Conservation (phyloP, 1,139 yeast species). For the Blastobotrys capitulatus region DNA sequence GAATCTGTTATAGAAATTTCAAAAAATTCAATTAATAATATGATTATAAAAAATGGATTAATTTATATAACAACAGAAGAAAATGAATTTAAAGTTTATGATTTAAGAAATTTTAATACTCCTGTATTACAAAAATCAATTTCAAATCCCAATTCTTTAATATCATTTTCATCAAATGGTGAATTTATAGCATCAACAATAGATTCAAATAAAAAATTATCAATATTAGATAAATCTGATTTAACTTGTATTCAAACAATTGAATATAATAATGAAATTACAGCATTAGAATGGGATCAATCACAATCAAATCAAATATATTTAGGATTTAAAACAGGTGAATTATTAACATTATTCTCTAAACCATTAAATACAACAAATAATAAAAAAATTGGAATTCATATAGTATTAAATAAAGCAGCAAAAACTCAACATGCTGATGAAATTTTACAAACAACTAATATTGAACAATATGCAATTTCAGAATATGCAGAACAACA, state of each 20-base stretch:
- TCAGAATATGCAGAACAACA: constrained; percentile 21
- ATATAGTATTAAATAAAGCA: constrained; percentile 31
- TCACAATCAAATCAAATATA: constrained; percentile 33
- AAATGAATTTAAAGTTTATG: neutral
- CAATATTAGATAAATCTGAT: constrained; percentile 36
- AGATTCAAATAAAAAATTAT: constrained; percentile 24
- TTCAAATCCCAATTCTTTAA: neutral
- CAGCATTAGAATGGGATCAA: constrained; percentile 30
- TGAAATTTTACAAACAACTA: constrained; percentile 29
- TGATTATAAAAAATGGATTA: neutral
- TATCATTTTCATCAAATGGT: constrained; percentile 22
- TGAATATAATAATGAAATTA: constrained; percentile 19
- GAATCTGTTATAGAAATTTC: constrained; percentile 24
- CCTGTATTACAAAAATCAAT: constrained; percentile 30
- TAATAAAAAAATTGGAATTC: constrained; percentile 35
- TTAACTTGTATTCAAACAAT: constrained; percentile 29
- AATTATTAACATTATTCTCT: constrained; percentile 30
- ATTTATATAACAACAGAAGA: constrained; percentile 12
- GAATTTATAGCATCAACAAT: constrained; percentile 22
- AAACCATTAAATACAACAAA: constrained; percentile 12
- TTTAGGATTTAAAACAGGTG: constrained; percentile 34
- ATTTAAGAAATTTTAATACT: constrained; percentile 24
- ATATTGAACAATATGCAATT: constrained; percentile 29
- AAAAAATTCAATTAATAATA: neutral
- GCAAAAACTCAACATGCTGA: constrained; percentile 36